These are phyloP conservation scores for Populus hybrid DNA, from an alignment of 441 rosid species.

Conservation along the genomic window DNA sequence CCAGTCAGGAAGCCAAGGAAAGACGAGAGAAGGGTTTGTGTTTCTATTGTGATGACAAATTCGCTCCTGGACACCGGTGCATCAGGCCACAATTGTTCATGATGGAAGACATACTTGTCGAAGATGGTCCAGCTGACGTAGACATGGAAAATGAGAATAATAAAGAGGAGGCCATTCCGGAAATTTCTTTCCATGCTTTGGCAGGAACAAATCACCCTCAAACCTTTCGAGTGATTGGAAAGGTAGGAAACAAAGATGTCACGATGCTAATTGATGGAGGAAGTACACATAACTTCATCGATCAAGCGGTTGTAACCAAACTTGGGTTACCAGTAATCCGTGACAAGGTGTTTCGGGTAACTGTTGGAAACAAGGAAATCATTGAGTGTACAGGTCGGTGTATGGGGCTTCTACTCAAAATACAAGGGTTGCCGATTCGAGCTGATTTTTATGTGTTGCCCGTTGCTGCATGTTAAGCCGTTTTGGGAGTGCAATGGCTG, in stretches of 20 bases:
- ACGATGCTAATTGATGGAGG: not conserved
- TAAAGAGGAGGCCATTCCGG: too few relatives aligned
- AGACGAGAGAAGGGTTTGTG: too few relatives aligned
- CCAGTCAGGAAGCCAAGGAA: not conserved
- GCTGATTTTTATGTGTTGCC: not conserved
- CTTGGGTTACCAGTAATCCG: too few relatives aligned
- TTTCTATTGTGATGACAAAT: too few relatives aligned
- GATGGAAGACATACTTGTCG: too few relatives aligned
- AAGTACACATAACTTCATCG: too few relatives aligned
- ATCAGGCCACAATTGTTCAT: too few relatives aligned
- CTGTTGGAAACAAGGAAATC: not conserved
- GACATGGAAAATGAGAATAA: not conserved
- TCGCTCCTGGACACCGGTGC: too few relatives aligned
- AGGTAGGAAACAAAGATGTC: not conserved
- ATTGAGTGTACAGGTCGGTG: not conserved
- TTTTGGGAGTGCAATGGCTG: not conserved
- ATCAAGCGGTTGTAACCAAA: too few relatives aligned
- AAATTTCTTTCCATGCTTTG: not conserved
- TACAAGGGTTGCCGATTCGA: not conserved
- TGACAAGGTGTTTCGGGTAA: not conserved
- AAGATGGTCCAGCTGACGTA: accelerated
- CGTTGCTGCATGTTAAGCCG: not conserved
- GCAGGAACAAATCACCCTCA: accelerated
- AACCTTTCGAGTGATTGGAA: not conserved
- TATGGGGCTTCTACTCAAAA: not conserved